Conservation (phyloP, 169 alveolate species). For the Babesia caballi region DNA sequence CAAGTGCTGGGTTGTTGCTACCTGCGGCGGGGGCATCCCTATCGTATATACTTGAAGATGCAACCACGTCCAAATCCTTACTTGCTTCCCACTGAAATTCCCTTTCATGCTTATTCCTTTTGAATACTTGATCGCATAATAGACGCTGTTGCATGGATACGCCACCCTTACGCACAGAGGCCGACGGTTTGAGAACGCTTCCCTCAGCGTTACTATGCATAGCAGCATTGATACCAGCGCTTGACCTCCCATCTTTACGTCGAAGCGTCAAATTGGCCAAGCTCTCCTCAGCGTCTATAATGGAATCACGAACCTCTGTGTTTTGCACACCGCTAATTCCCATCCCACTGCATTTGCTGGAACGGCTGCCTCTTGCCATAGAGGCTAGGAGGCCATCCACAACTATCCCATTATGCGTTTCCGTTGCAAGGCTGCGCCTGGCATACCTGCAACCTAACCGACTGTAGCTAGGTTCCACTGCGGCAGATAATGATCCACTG, state of each 20-base stretch:
- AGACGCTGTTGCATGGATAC: not conserved
- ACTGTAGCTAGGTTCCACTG: not conserved
- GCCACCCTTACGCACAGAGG: not conserved
- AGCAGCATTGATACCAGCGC: too few relatives aligned
- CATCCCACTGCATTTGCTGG: not conserved
- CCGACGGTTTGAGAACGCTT: not conserved
- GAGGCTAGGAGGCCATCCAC: not conserved
- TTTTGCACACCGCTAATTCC: not conserved
- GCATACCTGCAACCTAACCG: not conserved
- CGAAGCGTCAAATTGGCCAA: not conserved
- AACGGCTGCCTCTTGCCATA: not conserved
- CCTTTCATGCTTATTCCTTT: slow-evolving; percentile 3
- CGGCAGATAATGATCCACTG: not conserved
- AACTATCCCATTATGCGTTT: too few relatives aligned
- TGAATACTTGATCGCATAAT: not conserved
- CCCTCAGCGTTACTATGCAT: not conserved
- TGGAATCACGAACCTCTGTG: not conserved
- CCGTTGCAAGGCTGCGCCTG: too few relatives aligned
- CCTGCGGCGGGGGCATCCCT: not conserved
- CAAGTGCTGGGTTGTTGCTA: not conserved
- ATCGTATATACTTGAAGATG: not conserved
- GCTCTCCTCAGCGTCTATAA: not conserved
- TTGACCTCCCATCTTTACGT: not conserved
- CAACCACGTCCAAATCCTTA: not conserved
- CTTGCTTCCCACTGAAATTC: too few relatives aligned